Percentiles rank a stretch among this genome's conserved stretches.
Evolutionary conservation across 805 yeast species (phyloP).

Genomic region (Starmerella scarabaei): DNA sequence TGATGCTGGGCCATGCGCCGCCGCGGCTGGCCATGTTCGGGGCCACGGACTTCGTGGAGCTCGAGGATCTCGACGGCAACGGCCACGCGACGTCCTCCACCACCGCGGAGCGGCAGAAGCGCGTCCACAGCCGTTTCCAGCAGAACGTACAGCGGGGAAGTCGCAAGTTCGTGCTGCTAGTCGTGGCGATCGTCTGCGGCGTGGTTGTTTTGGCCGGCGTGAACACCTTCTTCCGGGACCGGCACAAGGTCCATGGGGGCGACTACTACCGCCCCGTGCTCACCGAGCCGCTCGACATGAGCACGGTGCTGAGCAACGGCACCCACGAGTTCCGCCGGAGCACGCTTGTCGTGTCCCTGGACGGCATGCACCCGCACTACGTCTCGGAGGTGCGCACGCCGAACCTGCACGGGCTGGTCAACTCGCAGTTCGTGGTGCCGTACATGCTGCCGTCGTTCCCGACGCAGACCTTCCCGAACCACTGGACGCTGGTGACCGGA

Average conservation of each 20-base stretch:
- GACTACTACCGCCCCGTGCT: conserved; percentile 4
- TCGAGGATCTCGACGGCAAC: conserved; percentile 19
- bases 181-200: conserved; percentile 6
- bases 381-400: conserved; percentile 59
- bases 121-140: conserved; percentile 1
- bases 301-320: conserved; percentile 35
- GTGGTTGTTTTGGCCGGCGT: conserved; percentile 7
- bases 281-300: conserved; percentile 5
- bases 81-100: conserved; percentile 11
- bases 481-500: conserved; percentile 85
- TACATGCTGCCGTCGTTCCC: conserved; percentile 83
- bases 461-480: conserved; percentile 80
- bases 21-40: conserved; percentile 14
- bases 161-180: conserved; percentile 3
- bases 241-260: background rate
- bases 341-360: conserved; percentile 66
- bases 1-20: conserved; percentile 14
- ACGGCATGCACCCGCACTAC: conserved; percentile 87
- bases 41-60: conserved; percentile 15
- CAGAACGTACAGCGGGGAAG: background rate
- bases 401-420: conserved; percentile 44
- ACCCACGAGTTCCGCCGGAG: conserved; percentile 64
- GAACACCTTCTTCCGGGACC: background rate
- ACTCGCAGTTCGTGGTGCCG: conserved; percentile 50
- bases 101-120: background rate